phyloP scores from a whole-genome alignment of 2,329 filamentous ascomycete genomes.

The Apiospora koreana region DNA sequence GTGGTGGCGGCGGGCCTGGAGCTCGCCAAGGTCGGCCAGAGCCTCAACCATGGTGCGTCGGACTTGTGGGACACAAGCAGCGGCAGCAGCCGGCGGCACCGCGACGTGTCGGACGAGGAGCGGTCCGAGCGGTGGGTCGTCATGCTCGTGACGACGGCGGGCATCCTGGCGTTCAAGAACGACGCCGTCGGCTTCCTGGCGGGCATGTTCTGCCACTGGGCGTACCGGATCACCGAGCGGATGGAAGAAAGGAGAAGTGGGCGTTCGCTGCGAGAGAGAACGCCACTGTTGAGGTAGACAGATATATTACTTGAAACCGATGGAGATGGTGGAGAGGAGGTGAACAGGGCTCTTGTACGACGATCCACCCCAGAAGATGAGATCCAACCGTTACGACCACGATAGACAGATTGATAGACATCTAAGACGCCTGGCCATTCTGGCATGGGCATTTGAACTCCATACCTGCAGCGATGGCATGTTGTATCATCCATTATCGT shows the following conservation, averaged over 20 bases:
- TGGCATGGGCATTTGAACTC: background rate
- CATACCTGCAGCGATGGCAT: background rate
- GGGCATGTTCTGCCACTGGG: slow-evolving; percentile 77
- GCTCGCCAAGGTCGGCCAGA: slow-evolving; percentile 81
- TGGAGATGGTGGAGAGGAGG: background rate
- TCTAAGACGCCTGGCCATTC: background rate
- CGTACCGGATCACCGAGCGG: slow-evolving; percentile 53
- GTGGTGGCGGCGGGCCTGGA: slow-evolving; percentile 89
- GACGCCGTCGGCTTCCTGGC: slow-evolving; percentile 85
- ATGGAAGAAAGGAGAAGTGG: slow-evolving; percentile 22
- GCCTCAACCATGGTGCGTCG: slow-evolving; percentile 70
- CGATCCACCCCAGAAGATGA: background rate
- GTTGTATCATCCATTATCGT: background rate
- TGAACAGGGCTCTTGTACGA: background rate
- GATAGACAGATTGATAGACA: background rate
- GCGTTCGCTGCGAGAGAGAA: slow-evolving; percentile 27
- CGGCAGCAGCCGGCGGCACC: slow-evolving; percentile 43
- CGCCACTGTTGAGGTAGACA: slow-evolving; percentile 27
- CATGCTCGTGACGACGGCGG: slow-evolving; percentile 85
- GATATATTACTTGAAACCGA: background rate
- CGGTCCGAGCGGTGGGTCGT: slow-evolving; percentile 78
- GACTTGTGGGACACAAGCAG: slow-evolving; percentile 60
- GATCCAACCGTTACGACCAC: background rate
- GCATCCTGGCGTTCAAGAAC: slow-evolving; percentile 83
- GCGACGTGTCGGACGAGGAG: slow-evolving; percentile 65